A percentile compares a stretch with the other conserved stretches of the same genome.
Evolutionary conservation across 371 early-diverging fungal genomes (phyloP).

Genomic region (Rhizopus delemar): DNA sequence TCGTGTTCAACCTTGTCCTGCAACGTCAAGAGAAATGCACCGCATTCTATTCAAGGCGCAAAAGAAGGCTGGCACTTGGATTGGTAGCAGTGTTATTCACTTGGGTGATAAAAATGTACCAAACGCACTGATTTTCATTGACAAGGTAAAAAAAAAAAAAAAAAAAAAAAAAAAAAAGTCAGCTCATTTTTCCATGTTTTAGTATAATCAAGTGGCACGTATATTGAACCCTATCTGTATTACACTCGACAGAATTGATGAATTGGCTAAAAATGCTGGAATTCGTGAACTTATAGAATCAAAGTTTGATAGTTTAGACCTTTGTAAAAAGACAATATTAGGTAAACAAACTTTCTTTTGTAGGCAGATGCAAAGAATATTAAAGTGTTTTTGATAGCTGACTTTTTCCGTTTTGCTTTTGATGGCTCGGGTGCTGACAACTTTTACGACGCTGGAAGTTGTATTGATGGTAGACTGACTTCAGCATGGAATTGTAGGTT

Average conservation of each 20-base stretch:
- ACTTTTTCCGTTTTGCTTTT: constrained; percentile 94
- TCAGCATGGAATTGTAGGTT: constrained; percentile 88
- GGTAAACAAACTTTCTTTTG: constrained; percentile 25
- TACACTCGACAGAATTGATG: constrained; percentile 74
- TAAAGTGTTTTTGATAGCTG: constrained; percentile 43
- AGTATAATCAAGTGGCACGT: constrained; percentile 94
- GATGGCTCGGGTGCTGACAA: constrained; percentile 96
- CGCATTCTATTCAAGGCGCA: constrained; percentile 86
- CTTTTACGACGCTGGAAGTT: constrained; percentile 92
- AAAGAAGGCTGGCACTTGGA: constrained; percentile 86
- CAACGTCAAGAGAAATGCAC: constrained; percentile 85
- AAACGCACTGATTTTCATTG: constrained; percentile 95
- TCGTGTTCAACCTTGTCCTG: constrained; percentile 81
- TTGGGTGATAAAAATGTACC: constrained; percentile 93
- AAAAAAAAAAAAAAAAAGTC: no score
- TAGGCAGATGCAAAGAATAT: neutral
- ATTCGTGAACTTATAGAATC: constrained; percentile 67
- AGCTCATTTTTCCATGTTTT: neutral
- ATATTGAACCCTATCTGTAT: constrained; percentile 88
- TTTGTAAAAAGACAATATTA: constrained; percentile 73
- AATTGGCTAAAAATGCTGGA: constrained; percentile 54
- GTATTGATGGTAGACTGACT: constrained; percentile 96
- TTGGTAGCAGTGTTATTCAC: constrained; percentile 94
- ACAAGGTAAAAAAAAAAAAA: constrained; percentile 57
- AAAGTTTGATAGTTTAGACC: constrained; percentile 67